Conservation (phyloP, 2,329 filamentous ascomycete species). For the Verticillium albo-atrum region DNA sequence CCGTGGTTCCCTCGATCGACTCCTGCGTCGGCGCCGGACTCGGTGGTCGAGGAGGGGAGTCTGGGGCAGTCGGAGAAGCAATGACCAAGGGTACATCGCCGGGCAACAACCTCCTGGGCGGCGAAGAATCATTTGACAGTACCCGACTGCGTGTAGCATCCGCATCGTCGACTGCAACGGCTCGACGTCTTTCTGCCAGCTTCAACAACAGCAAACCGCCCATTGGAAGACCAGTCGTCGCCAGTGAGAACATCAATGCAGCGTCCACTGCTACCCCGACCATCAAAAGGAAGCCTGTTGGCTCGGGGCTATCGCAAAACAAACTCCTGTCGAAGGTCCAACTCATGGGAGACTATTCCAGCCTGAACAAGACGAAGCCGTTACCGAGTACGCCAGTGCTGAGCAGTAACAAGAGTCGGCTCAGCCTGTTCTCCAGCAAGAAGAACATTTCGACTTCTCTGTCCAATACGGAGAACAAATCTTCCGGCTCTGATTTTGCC, state of each 20-base stretch:
- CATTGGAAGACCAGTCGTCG: constrained; percentile 22
- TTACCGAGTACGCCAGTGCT: neutral
- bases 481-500: neutral
- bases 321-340: neutral
- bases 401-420: neutral
- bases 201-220: constrained; percentile 19
- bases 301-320: neutral
- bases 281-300: neutral
- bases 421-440: neutral
- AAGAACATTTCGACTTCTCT: neutral
- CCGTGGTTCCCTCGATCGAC: constrained; percentile 28
- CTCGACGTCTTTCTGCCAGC: constrained; percentile 23
- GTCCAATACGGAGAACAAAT: neutral
- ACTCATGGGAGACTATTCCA: neutral
- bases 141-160: neutral
- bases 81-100: too few species aligned
- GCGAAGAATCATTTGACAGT: neutral
- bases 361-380: neutral
- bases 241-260: constrained; percentile 20
- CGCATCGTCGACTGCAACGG: neutral
- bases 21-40: neutral
- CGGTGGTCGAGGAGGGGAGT: too few species aligned
- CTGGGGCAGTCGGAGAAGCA: too few species aligned
- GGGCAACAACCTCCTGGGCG: neutral
- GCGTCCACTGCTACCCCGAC: constrained; percentile 9